Percentiles rank a stretch among this genome's conserved stretches.
Conservation (phyloP, 73 alveolate species). For the Diophrys appendiculata region DNA sequence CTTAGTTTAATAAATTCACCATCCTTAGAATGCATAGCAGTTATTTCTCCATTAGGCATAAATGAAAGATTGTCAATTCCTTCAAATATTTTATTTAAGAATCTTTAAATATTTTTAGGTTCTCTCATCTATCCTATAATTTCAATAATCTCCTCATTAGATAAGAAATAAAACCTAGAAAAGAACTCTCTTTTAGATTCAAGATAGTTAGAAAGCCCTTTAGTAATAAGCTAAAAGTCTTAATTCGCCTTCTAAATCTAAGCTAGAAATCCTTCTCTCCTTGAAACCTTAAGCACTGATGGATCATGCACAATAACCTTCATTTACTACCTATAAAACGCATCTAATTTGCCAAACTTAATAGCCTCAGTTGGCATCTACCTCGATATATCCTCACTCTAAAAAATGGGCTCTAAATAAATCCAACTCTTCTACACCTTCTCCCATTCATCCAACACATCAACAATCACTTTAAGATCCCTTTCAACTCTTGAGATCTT, state of each 20-base stretch:
- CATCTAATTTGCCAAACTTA: conserved; percentile 83
- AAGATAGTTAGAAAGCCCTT: conserved; percentile 65
- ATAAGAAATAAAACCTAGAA: conserved; percentile 84
- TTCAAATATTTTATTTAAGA: conserved; percentile 81
- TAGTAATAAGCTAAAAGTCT: conserved; percentile 79
- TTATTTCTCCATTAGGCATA: conserved; percentile 71
- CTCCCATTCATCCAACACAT: conserved; percentile 93
- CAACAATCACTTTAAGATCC: conserved; percentile 61
- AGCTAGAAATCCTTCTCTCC: conserved; percentile 52
- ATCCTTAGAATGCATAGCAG: conserved; percentile 66
- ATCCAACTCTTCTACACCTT: conserved; percentile 91
- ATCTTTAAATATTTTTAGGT: conserved; percentile 78
- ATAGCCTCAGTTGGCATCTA: conserved; percentile 90
- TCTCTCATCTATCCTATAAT: conserved; percentile 82
- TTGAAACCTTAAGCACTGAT: conserved; percentile 86
- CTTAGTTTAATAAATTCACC: conserved; percentile 80
- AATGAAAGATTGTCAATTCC: conserved; percentile 84
- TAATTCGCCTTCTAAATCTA: conserved; percentile 73
- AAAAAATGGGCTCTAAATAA: conserved; percentile 92
- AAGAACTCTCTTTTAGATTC: conserved; percentile 88
- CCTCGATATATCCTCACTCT: conserved; percentile 87
- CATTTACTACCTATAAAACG: conserved; percentile 86
- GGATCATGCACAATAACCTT: conserved; percentile 80
- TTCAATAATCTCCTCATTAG: conserved; percentile 87
- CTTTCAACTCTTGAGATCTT: conserved; percentile 54